A percentile compares a stretch with the other conserved stretches of the same genome.
Evolutionary conservation across 768 basidiomycete species (phyloP).

Genomic region (Suillus americanus): DNA sequence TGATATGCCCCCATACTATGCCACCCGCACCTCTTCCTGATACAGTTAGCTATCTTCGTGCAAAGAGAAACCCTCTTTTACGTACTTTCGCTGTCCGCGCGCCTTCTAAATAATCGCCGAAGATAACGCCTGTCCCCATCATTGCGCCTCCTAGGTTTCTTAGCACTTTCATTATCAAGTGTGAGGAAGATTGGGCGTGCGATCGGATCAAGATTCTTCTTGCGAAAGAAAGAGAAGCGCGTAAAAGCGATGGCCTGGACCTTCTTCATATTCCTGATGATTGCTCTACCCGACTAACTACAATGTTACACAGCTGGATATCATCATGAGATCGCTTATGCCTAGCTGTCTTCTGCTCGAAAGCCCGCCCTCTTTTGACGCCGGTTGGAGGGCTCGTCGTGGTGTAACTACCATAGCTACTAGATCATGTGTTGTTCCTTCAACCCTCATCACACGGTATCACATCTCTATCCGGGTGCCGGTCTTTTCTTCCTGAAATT

Average conservation of each 20-base stretch:
- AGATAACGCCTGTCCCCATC: constrained; percentile 41
- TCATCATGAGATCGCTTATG: constrained; percentile 13
- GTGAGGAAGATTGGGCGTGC: constrained; percentile 44
- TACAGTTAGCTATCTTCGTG: constrained; percentile 20
- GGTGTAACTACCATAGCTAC: background rate
- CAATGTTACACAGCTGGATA: constrained; percentile 33
- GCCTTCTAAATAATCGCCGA: background rate
- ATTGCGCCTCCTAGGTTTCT: constrained; percentile 50
- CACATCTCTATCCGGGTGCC: background rate
- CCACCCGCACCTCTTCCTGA: constrained; percentile 27
- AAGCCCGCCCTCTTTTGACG: background rate
- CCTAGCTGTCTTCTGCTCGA: background rate
- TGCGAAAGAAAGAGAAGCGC: constrained; percentile 38
- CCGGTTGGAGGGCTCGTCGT: background rate
- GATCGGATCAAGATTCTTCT: constrained; percentile 40
- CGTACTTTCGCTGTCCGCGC: constrained; percentile 18
- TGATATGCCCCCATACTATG: constrained; percentile 17
- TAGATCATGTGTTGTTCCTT: background rate
- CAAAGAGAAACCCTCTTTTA: constrained; percentile 22
- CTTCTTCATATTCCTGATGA: background rate
- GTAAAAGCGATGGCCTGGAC: constrained; percentile 35
- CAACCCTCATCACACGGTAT: background rate
- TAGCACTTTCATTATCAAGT: constrained; percentile 23
- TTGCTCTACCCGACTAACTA: constrained; percentile 23
- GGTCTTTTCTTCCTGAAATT: background rate